Conservation (phyloP, 2,329 filamentous ascomycete species). For the Xylariales sp. region DNA sequence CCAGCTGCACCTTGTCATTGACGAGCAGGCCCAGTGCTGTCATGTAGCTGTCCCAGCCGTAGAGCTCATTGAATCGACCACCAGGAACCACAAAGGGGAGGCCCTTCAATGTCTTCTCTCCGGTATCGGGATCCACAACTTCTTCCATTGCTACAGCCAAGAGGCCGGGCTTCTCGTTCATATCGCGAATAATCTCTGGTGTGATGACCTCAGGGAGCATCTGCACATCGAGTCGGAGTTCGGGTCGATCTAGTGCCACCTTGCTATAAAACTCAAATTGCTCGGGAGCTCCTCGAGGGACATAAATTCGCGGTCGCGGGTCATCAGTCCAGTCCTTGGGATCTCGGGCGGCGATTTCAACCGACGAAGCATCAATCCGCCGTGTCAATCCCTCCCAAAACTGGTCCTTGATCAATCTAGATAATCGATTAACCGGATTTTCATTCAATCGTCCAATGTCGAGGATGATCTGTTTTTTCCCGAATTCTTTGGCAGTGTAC, state of each 20-base stretch:
- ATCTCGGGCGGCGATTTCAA: constrained; percentile 81
- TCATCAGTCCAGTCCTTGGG: constrained; percentile 95
- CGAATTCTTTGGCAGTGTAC: constrained; percentile 85
- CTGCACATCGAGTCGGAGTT: constrained; percentile 83
- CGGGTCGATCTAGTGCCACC: constrained; percentile 72
- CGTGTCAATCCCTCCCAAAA: constrained; percentile 93
- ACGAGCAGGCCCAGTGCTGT: constrained; percentile 84
- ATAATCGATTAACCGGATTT: constrained; percentile 86
- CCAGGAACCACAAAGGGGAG: constrained; percentile 96
- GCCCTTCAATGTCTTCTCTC: constrained; percentile 68
- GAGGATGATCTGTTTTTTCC: constrained; percentile 82
- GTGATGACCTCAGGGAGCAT: constrained; percentile 74
- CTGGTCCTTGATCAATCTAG: constrained; percentile 78
- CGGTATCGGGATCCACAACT: constrained; percentile 60
- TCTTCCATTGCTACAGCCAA: constrained; percentile 88
- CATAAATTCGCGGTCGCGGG: constrained; percentile 85
- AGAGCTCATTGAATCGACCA: constrained; percentile 95
- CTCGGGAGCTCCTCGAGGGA: constrained; percentile 78
- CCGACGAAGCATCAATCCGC: constrained; percentile 81
- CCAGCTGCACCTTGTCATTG: constrained; percentile 79
- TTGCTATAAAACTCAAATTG: constrained; percentile 86
- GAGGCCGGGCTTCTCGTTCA: constrained; percentile 85
- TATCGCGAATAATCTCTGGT: constrained; percentile 71
- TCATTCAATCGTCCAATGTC: constrained; percentile 91
- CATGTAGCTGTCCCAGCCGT: constrained; percentile 99